Base-by-base conservation (phyloP, 208 protist genomes). In the Sergeia podlipaevii region DNA sequence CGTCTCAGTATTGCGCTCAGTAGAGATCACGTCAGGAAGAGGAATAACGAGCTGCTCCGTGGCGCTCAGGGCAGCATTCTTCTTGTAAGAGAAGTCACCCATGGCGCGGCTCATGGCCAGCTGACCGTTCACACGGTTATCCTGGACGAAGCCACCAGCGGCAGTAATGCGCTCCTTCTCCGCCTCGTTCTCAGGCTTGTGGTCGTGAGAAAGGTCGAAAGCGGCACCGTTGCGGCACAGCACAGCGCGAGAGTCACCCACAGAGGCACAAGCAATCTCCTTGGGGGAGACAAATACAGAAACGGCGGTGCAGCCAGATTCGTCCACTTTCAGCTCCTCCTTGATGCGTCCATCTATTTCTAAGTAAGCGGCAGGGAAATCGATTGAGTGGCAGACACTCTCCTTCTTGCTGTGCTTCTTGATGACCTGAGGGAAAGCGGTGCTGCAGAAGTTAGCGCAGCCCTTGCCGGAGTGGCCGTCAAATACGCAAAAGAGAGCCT, bases 31-130 rank as follows among this genome's bases (percentile, higher is more conserved):
- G 44, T 77, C 77, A 1, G 89, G 89, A 52, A 85, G 54, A 7
- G 80, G 58, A 52, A 88, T 86, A 15, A 95, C 88, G 0, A 78
- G 68, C 68, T 97, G 91, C 55, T 93, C 64, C 33, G 50, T 46
- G 17, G 65, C 48, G 17, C 46, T 17, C 5, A 70, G 55, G 4
- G 74, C 60, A 18, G 55, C 48, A 52, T 87, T 69, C 32, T 48
- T 45, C 73, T 98, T 98, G 63, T 97, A 97, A 21, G 48, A 47
- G 51, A 96, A 96, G 68, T 98, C 96, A 21, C 96, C 96, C 67
- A 98, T 84, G 13, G 92, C 92, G 20, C 96, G 83, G 44, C 84
- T 95, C 71, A 98, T 93, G 33, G 93, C 96, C 24, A 98, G 77
- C 58, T 89, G 82, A 1, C 96, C 94, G 64, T 97, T 96, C 13